Evolutionary conservation across 2,329 filamentous ascomycete genomes (phyloP).

Genomic region (Colletotrichum sp.): DNA sequence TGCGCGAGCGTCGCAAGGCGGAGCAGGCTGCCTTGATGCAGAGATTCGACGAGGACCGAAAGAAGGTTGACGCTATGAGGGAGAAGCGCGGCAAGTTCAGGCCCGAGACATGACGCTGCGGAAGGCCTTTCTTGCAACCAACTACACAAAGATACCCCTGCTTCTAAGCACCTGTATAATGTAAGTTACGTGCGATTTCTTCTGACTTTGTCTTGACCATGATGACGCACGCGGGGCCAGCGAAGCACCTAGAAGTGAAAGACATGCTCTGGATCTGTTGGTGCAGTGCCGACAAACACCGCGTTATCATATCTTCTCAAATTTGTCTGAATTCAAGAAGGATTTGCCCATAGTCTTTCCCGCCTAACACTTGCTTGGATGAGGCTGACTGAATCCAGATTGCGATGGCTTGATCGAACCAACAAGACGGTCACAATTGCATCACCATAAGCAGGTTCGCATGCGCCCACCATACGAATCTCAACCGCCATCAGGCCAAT

Average conservation of each 20-base stretch:
- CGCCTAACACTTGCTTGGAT: not conserved
- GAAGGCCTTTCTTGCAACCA: not conserved
- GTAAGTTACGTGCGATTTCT: conserved; percentile 17
- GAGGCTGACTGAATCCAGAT: not conserved
- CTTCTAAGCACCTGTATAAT: conserved; percentile 10
- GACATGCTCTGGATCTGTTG: conserved; percentile 27
- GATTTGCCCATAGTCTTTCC: no score
- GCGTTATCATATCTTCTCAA: conserved; percentile 72
- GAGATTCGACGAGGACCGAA: conserved; percentile 78
- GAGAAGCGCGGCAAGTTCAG: conserved; percentile 68
- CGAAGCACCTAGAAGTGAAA: conserved; percentile 31
- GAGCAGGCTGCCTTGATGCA: conserved; percentile 71
- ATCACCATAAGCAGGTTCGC: not conserved
- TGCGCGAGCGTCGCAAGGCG: conserved; percentile 78
- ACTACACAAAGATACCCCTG: conserved; percentile 7
- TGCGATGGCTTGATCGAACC: not conserved
- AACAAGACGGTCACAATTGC: not conserved
- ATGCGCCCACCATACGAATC: not conserved
- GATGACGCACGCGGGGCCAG: conserved; percentile 63
- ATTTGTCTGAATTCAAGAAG: conserved; percentile 54
- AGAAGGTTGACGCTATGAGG: conserved; percentile 74
- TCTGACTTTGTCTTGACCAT: conserved; percentile 28
- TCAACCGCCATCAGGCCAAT: not conserved
- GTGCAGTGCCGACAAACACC: conserved; percentile 65
- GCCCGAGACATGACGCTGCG: conserved; percentile 47